Base-by-base conservation (phyloP, 1,284 basidiomycete genomes). In the Spongiforma sp. region DNA sequence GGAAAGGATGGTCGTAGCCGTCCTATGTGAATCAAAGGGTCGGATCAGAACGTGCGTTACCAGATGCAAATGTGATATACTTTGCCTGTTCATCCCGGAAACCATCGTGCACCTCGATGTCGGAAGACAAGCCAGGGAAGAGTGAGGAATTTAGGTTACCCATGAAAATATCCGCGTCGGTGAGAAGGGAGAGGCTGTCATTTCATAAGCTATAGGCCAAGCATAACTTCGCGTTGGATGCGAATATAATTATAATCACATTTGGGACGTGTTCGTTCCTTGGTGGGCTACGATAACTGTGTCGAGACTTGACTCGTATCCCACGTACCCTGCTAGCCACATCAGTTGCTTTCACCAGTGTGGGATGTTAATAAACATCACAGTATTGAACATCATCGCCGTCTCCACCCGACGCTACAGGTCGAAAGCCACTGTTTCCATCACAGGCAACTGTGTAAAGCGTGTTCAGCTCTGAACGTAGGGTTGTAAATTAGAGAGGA, bases 351-450 rank as follows among this genome's bases (percentile, higher is more conserved):
- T 43, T 26, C 34, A 34, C 19, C 41, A 11, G 32, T n/a, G 11
- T 36, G 43, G 34, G 30, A 15, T 17, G n/a, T 1, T 8, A 7
- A 14, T 48, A 4, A 24, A 26, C 24, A 80, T 71, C 55, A 82
- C 82, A 84, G 62, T 76, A 87, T 69, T 89, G 89, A 3, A 81
- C 73, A 10, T 52, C 57, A n/a, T 70, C 65, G 1, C 87, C 87
- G 68, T 90, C 82, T 1, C 89, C 89, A 39, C 89, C 89, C 1
- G 86, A 81, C 12, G 87, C 88, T 4, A 86, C 75, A 1, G 87
- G 84, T 32, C 81, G 57, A 71, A 90, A 90, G 5, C 69, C 76
- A 1, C 84, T 69, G 68, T 87, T 89, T 10, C 81, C 83, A 33
- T 81, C 61, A 69, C 89, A 91, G 62, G 82, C 81, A 0, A 71